A percentile compares a stretch with the other conserved stretches of the same genome.
These are phyloP conservation scores for Telopea speciosissima DNA, from an alignment of 177 flowering plant genomes.

Conservation along the genomic window DNA sequence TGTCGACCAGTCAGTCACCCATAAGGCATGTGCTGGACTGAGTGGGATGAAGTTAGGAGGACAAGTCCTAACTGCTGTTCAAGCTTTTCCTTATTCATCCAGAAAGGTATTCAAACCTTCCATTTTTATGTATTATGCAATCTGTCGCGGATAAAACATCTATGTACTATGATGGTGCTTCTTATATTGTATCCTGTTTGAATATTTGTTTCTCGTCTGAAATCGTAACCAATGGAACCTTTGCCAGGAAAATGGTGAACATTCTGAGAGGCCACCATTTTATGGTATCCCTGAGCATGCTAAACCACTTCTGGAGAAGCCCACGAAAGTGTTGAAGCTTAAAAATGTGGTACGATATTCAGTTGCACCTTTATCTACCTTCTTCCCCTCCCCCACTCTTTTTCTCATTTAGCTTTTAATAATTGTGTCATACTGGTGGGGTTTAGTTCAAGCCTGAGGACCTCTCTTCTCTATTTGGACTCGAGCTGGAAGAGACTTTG, in stretches of 20 bases:
- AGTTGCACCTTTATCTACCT: not conserved
- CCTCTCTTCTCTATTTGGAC: conserved; percentile 42
- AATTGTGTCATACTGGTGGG: not conserved
- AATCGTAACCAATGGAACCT: not conserved
- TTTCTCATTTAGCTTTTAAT: no score
- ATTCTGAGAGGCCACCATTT: conserved; percentile 28
- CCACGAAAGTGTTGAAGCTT: conserved; percentile 69
- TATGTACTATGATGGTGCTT: not conserved
- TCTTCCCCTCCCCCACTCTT: not conserved
- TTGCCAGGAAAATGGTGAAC: conserved; percentile 46
- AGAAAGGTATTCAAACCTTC: conserved; percentile 30
- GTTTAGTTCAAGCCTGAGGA: conserved; percentile 49
- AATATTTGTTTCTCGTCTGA: not conserved
- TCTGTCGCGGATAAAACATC: not conserved
- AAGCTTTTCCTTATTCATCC: conserved; percentile 47
- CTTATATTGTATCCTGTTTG: not conserved
- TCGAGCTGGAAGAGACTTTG: conserved; percentile 64
- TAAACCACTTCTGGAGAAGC: conserved; percentile 71
- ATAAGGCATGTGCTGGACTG: conserved; percentile 89
- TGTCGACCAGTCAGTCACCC: conserved; percentile 67
- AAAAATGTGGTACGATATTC: conserved; percentile 63
- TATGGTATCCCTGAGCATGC: conserved; percentile 80
- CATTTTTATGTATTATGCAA: not conserved
- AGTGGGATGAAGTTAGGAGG: conserved; percentile 96
- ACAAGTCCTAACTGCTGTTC: conserved; percentile 64